Conservation (phyloP, 208 protist genomes). For the Naegleria fowleri region DNA sequence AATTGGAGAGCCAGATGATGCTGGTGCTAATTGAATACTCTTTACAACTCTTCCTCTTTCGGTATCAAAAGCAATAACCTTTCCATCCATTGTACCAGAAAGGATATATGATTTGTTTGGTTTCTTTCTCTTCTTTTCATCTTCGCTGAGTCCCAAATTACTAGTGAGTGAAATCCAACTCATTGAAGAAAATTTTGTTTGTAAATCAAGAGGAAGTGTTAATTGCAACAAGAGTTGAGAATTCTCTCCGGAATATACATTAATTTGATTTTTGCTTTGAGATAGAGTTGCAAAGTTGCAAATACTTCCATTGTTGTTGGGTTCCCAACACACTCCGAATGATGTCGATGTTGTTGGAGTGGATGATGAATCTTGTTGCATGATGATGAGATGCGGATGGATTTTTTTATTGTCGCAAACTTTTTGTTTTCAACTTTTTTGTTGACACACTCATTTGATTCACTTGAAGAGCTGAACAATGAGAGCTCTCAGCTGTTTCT, state of each 20-base stretch:
- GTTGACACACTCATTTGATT: no score
- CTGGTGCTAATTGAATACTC: neutral
- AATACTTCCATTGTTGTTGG: neutral
- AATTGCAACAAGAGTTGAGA: neutral
- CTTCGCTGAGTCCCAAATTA: neutral
- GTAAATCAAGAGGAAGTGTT: neutral
- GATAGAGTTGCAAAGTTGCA: neutral
- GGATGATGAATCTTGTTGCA: no score
- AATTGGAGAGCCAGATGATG: neutral
- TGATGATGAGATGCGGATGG: no score
- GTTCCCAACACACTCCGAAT: neutral
- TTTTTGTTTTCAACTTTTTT: no score
- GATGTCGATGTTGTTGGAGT: no score
- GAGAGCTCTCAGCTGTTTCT: neutral
- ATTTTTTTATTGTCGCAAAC: no score
- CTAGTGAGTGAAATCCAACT: neutral
- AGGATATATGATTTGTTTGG: neutral
- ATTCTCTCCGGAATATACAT: neutral
- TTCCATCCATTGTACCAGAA: neutral
- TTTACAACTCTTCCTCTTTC: neutral
- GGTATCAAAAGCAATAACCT: neutral
- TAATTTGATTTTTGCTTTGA: neutral
- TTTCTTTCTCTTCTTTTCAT: neutral
- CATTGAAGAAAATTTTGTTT: neutral
- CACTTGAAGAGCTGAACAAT: slow-evolving; percentile 46